Base-by-base conservation (phyloP, 148 eudicot species). In the Cornus florida region DNA sequence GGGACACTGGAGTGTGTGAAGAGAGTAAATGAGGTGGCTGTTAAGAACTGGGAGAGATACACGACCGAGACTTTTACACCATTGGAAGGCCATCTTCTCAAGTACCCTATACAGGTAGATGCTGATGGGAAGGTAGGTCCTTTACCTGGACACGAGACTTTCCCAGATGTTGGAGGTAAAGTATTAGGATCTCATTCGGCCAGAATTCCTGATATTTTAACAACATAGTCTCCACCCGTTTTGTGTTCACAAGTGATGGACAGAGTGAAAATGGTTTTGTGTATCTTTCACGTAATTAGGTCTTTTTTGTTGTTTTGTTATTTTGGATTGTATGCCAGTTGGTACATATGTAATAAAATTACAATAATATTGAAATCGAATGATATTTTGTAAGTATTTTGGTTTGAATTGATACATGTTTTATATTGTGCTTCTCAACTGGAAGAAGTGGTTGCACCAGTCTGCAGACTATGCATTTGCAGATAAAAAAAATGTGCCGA, bases 131-230 rank as follows among this genome's bases (percentile, higher is more conserved):
- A 74, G 35, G 87, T 91, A 4, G 90, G 80, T 46, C 77, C 88
- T 50, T 67, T 89, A 82, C 89, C 90, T 1, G 81, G 84, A n/a
- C 76, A 84, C 5, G 95, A 91, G 3, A 79, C 73, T 56, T 91
- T 91, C 84, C 95, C 92, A 1, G 95, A 91, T 73, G 74, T 89
- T 10, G 91, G 95, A 14, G 95, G 95, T 33, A 91, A 85, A 76
- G 75, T 91, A 20, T 31, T 89, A 16, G 95, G 95, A 24, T 82
- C 82, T 74, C 88, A 85, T 75, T 86, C 89, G 59, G 66, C 84
- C 31, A 68, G 88, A 0, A 80, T 91, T 19, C 92, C 92, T 0
- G 92, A 91, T 69, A 77, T 78, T 20, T 79, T 91, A 24, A 91
- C 95, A 1, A 91, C 92, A 3, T 91, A 70, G 65, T 75, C 38